Conservation (phyloP, 768 basidiomycete genomes). For the Termitomyces sp. region DNA sequence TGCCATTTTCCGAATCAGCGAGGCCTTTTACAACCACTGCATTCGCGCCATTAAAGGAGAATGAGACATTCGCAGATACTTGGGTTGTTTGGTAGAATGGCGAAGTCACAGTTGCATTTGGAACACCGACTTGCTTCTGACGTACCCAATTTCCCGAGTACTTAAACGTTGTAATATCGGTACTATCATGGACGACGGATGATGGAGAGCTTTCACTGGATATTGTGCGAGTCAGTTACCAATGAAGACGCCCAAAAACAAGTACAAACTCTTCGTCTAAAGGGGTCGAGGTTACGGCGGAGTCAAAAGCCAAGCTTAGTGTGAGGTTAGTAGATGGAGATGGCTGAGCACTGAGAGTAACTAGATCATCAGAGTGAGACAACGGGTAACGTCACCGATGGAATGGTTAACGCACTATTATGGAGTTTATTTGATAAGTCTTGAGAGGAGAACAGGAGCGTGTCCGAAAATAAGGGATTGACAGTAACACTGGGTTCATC, state of each 20-base stretch:
- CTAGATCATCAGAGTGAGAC: neutral
- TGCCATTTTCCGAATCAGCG: slow-evolving; percentile 7
- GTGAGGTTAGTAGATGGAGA: slow-evolving; percentile 4
- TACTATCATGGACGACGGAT: slow-evolving; percentile 11
- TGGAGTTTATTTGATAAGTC: slow-evolving; percentile 8
- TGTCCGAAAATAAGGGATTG: neutral
- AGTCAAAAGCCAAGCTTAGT: slow-evolving; percentile 8
- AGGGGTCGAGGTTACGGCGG: slow-evolving; percentile 6
- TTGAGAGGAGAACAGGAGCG: slow-evolving; percentile 10
- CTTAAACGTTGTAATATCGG: slow-evolving; percentile 6
- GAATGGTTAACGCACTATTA: slow-evolving; percentile 1
- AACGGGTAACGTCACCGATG: neutral
- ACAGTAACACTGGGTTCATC: slow-evolving; percentile 1
- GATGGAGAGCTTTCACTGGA: slow-evolving; percentile 13
- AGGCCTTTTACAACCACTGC: slow-evolving; percentile 14
- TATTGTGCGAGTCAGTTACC: neutral
- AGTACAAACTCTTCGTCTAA: slow-evolving; percentile 8
- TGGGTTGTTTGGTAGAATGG: slow-evolving; percentile 11
- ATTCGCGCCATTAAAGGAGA: slow-evolving; percentile 13
- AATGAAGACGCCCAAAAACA: neutral
- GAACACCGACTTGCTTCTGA: slow-evolving; percentile 10
- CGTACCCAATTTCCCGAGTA: slow-evolving; percentile 11
- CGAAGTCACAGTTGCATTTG: slow-evolving; percentile 11
- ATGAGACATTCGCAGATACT: slow-evolving; percentile 10
- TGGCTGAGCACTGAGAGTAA: slow-evolving; percentile 11